Evolutionary conservation across 306 rosid genomes (phyloP).

Genomic region (Parietaria judaica): DNA sequence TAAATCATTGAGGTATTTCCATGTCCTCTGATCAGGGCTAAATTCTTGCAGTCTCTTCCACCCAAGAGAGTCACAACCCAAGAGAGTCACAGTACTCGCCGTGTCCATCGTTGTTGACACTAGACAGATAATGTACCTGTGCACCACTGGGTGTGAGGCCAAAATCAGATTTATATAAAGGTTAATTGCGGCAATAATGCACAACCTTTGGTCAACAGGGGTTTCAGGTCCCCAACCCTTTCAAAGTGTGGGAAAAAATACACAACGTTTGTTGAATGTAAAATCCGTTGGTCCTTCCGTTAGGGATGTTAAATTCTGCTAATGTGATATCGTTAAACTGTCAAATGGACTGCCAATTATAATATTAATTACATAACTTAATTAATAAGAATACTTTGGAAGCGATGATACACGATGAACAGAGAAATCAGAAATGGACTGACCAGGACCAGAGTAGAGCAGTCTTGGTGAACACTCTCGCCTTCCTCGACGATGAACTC

Average conservation of each 20-base stretch:
- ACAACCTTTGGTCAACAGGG: too few species aligned
- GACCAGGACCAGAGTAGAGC: slow-evolving; percentile 74
- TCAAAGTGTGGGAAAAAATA: too few species aligned
- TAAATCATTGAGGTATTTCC: slow-evolving; percentile 63
- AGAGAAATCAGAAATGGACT: slow-evolving; percentile 19
- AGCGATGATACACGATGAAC: neutral
- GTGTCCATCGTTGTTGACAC: slow-evolving; percentile 52
- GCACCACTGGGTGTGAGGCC: slow-evolving; percentile 47
- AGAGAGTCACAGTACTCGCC: slow-evolving; percentile 64
- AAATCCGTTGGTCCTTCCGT: too few species aligned
- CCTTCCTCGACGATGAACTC: slow-evolving; percentile 61
- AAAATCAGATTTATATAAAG: slow-evolving; percentile 24
- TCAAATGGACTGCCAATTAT: too few species aligned
- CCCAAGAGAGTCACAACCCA: too few species aligned
- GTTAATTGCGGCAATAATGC: neutral
- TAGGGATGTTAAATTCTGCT: too few species aligned
- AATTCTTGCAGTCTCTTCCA: slow-evolving; percentile 79
- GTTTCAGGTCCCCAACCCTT: too few species aligned
- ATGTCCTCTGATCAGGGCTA: slow-evolving; percentile 55
- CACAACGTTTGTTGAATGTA: too few species aligned
- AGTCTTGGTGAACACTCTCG: slow-evolving; percentile 32
- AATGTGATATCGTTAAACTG: too few species aligned
- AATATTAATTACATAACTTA: too few species aligned
- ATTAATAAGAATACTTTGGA: too few species aligned
- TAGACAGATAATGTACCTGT: slow-evolving; percentile 79